Percentiles rank a stretch among this genome's conserved stretches.
Evolutionary conservation across 768 basidiomycete genomes (phyloP).

Genomic region (Xerocomus brunneocitrinus): DNA sequence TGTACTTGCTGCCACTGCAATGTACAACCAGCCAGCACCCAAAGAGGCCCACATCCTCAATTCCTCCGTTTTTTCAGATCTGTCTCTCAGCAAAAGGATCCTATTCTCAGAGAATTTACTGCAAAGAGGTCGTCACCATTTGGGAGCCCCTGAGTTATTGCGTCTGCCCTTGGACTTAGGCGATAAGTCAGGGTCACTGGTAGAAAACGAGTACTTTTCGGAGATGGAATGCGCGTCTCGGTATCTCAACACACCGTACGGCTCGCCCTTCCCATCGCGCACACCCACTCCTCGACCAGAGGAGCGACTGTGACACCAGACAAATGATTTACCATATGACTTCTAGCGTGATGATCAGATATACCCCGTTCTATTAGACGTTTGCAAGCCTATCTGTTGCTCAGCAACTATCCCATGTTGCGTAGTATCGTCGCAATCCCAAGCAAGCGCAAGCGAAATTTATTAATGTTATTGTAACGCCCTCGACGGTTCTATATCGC

Average conservation of each 20-base stretch:
- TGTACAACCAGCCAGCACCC: constrained; percentile 81
- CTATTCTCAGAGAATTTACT: constrained; percentile 57
- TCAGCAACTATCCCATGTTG: constrained; percentile 23
- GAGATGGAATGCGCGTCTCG: constrained; percentile 41
- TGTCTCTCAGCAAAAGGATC: constrained; percentile 47
- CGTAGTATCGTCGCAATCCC: constrained; percentile 18
- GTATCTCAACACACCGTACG: constrained; percentile 47
- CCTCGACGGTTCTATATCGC: constrained; percentile 22
- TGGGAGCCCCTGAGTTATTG: constrained; percentile 46
- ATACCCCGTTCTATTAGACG: constrained; percentile 33
- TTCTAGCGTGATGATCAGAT: constrained; percentile 31
- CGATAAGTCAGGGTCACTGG: constrained; percentile 24
- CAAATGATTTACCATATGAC: constrained; percentile 30
- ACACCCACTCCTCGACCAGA: constrained; percentile 42
- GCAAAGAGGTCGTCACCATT: constrained; percentile 45
- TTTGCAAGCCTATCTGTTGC: constrained; percentile 31
- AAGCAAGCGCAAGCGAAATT: constrained; percentile 31
- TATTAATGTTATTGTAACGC: constrained; percentile 33
- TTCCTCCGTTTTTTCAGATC: constrained; percentile 38
- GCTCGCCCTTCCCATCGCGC: constrained; percentile 47
- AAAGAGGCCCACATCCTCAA: constrained; percentile 33
- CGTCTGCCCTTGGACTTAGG: constrained; percentile 45
- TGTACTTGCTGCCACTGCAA: constrained; percentile 85
- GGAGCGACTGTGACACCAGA: constrained; percentile 24
- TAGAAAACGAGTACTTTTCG: constrained; percentile 33